Evolutionary conservation across 2,329 filamentous ascomycete species (phyloP).

Genomic region (Neofusicoccum laricinum): DNA sequence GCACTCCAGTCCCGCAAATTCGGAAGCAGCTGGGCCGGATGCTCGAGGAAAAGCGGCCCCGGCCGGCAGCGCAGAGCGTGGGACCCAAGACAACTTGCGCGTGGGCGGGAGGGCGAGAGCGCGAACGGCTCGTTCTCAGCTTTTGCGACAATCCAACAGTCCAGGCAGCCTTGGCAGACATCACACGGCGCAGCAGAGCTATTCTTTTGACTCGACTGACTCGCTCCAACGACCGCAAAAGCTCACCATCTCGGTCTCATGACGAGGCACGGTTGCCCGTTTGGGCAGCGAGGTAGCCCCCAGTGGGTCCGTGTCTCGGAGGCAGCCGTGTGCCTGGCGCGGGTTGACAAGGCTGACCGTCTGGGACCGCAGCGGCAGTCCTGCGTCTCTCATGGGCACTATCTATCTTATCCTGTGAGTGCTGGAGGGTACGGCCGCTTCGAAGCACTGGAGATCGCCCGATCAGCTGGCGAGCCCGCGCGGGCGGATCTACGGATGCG

Average conservation of each 20-base stretch:
- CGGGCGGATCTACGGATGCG: constrained; percentile 10
- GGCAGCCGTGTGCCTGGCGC: neutral
- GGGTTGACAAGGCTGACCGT: neutral
- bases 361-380: neutral
- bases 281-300: constrained; percentile 1
- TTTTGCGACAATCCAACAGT: neutral
- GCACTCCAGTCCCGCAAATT: neutral
- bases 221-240: neutral
- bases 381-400: neutral
- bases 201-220: neutral
- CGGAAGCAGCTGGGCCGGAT: neutral
- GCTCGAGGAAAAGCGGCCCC: constrained; percentile 7
- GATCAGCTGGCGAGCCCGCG: constrained; percentile 1
- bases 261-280: constrained; percentile 9
- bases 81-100: neutral
- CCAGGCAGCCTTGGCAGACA: neutral
- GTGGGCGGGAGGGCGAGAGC: neutral
- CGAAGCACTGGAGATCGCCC: neutral
- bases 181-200: neutral
- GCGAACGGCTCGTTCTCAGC: neutral
- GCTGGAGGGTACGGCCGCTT: neutral
- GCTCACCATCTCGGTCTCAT: neutral
- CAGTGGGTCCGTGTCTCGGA: neutral
- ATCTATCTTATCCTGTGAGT: neutral
- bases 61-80: neutral